A percentile compares a stretch with the other conserved stretches of the same genome.
Conservation (phyloP, 2,329 filamentous ascomycete species). For the Dactylonectria estremocensis region DNA sequence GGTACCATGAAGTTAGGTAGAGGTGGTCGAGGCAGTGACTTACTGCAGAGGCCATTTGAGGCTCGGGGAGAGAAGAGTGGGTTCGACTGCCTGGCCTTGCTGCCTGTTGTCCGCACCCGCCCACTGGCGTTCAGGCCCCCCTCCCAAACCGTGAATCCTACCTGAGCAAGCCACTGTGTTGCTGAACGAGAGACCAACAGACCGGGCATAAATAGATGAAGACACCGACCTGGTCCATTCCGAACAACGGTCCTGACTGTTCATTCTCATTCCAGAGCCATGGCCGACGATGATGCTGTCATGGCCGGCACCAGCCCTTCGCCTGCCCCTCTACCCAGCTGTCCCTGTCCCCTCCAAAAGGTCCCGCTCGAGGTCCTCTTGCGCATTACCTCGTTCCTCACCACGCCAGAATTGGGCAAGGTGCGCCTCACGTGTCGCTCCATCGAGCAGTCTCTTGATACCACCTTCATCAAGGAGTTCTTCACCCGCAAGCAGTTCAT, state of each 20-base stretch:
- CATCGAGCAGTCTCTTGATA: constrained; percentile 68
- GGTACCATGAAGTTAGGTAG: too few species aligned
- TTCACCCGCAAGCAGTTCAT: constrained; percentile 78
- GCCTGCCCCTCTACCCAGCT: constrained; percentile 5
- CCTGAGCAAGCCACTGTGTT: background rate
- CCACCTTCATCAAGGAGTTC: constrained; percentile 73
- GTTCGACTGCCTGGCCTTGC: constrained; percentile 19
- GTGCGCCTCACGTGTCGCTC: constrained; percentile 70
- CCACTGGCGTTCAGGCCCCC: too few species aligned
- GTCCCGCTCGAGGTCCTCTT: constrained; percentile 73
- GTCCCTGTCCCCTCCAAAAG: constrained; percentile 48
- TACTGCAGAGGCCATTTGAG: too few species aligned
- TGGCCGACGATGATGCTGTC: constrained; percentile 35
- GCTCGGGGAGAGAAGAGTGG: background rate
- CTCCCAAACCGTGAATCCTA: constrained; percentile 3
- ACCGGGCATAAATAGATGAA: constrained; percentile 6
- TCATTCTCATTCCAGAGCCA: constrained; percentile 12
- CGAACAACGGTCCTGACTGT: background rate
- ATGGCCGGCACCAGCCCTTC: constrained; percentile 27
- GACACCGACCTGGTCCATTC: background rate
- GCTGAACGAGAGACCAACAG: constrained; percentile 1
- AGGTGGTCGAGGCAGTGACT: too few species aligned
- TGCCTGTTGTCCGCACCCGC: constrained; percentile 1
- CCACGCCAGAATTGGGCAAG: constrained; percentile 68
- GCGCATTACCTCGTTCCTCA: constrained; percentile 67